Evolutionary conservation across 805 yeast species (phyloP), one percentile per base, ranked within the genome.

Genomic region (Sugiyamaella lignohabitans): DNA sequence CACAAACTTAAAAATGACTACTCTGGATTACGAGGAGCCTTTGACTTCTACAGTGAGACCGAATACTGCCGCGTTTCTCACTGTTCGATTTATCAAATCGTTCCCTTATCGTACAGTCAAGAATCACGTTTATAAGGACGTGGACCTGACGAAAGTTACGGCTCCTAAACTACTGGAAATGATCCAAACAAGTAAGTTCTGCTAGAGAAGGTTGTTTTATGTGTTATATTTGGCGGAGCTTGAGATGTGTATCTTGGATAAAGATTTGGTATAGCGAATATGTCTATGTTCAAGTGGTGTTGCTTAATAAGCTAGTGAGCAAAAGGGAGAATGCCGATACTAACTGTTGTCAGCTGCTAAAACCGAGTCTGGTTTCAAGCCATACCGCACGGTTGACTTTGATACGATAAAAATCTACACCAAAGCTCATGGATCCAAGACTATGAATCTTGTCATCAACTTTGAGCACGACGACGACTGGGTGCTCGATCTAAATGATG

Each of bases 341-440:
- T 3, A 16, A 21, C 42, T 4, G 14, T 27, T 27, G 6, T 6
- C 48, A 40, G 65, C 66, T 23, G 73, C 78, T 38, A 62, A 70
- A 36, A 75, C 82, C 3, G 73, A 78, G 11, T 87, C 93, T 4
- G 79, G 78, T 0, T 76, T 81, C 49, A 74, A 96, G 58, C 95
- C 98, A 1, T 89, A 80, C 64, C 74, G 97, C 59, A 84, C 74
- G 50, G 85, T 86, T 6, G 70, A 66, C 0, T 84, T 79, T 53
- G 85, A 91, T 60, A 72, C 89, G 0, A 63, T 91, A 47, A 93
- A 93, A 64, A 74, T 93, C 4, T 93, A 93, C 67, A 84, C 96
- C 23, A 88, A 87, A 61, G 98, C 98, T 0, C 98, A 91, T 64
- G 93, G 94, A 10, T 77, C 95, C 24, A 93, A 93, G 67, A 86